Percentiles rank a stretch among this genome's conserved stretches.
Evolutionary conservation across 2,329 filamentous ascomycete species (phyloP).

Genomic region (Pseudogymnoascus sp.): DNA sequence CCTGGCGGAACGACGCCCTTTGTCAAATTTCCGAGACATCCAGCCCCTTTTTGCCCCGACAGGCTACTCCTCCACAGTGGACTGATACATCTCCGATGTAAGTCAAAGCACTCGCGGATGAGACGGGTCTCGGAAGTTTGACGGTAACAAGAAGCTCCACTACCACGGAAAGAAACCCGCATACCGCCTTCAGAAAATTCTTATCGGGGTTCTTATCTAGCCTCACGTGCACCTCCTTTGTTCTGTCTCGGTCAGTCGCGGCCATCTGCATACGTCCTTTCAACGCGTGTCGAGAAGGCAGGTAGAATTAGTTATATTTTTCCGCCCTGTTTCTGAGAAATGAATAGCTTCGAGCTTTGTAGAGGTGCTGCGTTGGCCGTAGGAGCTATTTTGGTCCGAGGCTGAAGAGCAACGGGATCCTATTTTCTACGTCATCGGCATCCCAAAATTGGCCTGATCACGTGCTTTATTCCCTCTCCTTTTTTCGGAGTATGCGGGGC

Average conservation of each 20-base stretch:
- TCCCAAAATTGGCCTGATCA: neutral
- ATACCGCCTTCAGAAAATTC: neutral
- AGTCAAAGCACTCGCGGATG: constrained; percentile 4
- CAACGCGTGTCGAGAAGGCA: neutral
- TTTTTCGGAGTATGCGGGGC: constrained; percentile 8
- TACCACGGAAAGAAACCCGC: constrained; percentile 7
- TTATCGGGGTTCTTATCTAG: neutral
- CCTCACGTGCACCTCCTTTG: neutral
- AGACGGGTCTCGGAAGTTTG: constrained; percentile 9
- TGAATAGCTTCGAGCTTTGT: neutral
- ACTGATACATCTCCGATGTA: neutral
- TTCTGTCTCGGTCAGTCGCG: neutral
- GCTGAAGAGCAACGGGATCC: neutral
- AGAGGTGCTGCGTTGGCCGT: neutral
- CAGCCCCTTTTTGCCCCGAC: neutral
- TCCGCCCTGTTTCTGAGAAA: neutral
- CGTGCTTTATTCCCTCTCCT: neutral
- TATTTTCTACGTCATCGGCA: neutral
- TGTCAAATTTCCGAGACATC: constrained; percentile 8
- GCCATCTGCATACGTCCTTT: neutral
- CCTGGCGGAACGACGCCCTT: no score
- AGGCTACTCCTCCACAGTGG: neutral
- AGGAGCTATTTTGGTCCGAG: neutral
- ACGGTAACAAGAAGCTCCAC: constrained; percentile 5
- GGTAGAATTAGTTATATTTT: neutral